Evolutionary conservation across 1,284 basidiomycete species (phyloP), one percentile per base, ranked within the genome.

Genomic region (Cutaneotrichosporon daszewskae): DNA sequence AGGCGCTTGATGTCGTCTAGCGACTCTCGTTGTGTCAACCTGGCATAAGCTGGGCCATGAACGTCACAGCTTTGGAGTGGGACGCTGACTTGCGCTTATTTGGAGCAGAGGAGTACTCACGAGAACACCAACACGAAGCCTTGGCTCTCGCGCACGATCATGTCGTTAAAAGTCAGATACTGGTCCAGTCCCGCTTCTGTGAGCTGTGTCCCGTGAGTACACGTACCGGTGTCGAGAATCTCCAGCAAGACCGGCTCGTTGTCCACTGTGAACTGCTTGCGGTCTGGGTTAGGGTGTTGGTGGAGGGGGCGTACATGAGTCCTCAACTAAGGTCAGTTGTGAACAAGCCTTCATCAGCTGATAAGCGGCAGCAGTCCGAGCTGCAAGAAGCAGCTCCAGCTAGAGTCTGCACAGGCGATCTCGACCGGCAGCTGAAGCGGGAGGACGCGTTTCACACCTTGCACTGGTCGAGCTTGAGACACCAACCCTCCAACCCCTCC

Each of bases 51-150:
- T 4, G 13, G n/a, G 10, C 16, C 23, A 13, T 24, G 28, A 19
- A 14, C n/a, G n/a, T n/a, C n/a, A n/a, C n/a, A n/a, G n/a, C n/a
- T n/a, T n/a, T n/a, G n/a, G n/a, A n/a, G n/a, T n/a, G n/a, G n/a
- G n/a, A n/a, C n/a, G n/a, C n/a, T n/a, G n/a, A n/a, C n/a, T n/a
- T n/a, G n/a, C n/a, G n/a, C n/a, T n/a, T n/a, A n/a, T n/a, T n/a
- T n/a, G n/a, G n/a, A n/a, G n/a, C 14, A 3, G 25, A 26, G 26
- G n/a, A n/a, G 16, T 16, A 48, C 60, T 42, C 26, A 63, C 62
- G 55, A 54, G 43, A 66, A 68, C 13, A 66, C 63, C 10, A 68
- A 49, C 8, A 66, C 35, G 44, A 68, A 68, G 0, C 58, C 60
- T 34, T 68, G 60, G 5, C 55, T 55, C 37, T 62, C 61, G 7